Evolutionary conservation across 768 basidiomycete genomes (phyloP), one percentile per base, ranked within the genome.

Genomic region (Erythrobasidium yunnanense): DNA sequence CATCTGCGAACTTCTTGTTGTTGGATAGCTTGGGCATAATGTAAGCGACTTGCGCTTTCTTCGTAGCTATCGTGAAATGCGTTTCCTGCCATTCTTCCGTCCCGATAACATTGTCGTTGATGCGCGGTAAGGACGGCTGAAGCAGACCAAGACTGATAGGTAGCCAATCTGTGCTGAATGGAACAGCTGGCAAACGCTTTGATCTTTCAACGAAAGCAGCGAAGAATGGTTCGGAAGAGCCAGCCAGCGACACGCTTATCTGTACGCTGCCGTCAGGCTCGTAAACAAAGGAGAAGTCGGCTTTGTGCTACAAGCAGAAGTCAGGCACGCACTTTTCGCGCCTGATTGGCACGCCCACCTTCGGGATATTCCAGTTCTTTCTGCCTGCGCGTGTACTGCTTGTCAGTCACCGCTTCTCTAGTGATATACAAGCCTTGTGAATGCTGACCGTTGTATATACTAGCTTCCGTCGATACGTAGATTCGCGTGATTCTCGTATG

Each of bases 341-440:
- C 15, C 23, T 33, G 25, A 4, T 5, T 17, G 15, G 6, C 15
- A 5, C 17, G 45, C 57, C 8, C 4, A 60, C 57, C 57, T 63
- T 63, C 2, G 60, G 60, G 29, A 63, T 51, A 38, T 63, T 63
- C 60, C 60, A 63, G 25, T 63, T 63, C 27, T 29, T 49, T 25
- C 60, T 11, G 38, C 38, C 38, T 42, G 38, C 38, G n/a, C 11
- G 38, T 11, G 11, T 11, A 42, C 38, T n/a, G 38, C 38, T 11
- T 11, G 38, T 42, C 11, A 42, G 38, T n/a, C n/a, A 11, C 38
- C 38, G 11, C n/a, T 42, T n/a, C 38, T 42, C 38, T 11, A 42
- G 11, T 42, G 38, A n/a, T n/a, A n/a, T 42, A 42, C 38, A 42
- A n/a, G 11, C n/a, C n/a, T 42, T 42, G 38, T 11, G n/a, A 42